Conservation (phyloP, 2,329 filamentous ascomycete species). For the Exophiala sp. region DNA sequence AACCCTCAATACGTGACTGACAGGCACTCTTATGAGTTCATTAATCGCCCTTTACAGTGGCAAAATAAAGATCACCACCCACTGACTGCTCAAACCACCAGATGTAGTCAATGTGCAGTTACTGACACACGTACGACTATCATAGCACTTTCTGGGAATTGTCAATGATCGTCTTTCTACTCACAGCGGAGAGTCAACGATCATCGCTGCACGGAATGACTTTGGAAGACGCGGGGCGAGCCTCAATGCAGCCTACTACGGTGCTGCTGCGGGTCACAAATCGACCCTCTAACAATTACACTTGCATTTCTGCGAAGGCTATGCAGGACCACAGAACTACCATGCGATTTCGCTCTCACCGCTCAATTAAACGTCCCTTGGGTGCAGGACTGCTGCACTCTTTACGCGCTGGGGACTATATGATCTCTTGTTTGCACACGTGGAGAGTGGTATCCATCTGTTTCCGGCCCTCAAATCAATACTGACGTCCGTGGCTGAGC, state of each 20-base stretch:
- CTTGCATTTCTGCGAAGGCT: conserved; percentile 6
- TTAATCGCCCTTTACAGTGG: too few species aligned
- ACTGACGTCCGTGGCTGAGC: background rate
- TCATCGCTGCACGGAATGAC: background rate
- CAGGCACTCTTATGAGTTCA: too few species aligned
- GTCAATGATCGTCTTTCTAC: too few species aligned
- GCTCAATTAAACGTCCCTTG: conserved; percentile 4
- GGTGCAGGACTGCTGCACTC: background rate
- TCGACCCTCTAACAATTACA: background rate
- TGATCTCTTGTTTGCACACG: conserved; percentile 17
- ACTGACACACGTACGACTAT: too few species aligned
- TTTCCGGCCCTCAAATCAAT: background rate
- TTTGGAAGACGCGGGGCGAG: background rate
- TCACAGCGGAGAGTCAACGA: background rate
- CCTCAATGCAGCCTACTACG: background rate
- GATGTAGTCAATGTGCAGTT: too few species aligned
- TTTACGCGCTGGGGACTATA: background rate
- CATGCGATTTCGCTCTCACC: conserved; percentile 6
- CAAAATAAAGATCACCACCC: too few species aligned
- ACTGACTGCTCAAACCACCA: too few species aligned
- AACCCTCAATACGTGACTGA: too few species aligned
- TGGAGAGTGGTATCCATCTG: conserved; percentile 4
- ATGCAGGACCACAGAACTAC: background rate
- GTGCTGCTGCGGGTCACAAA: background rate
- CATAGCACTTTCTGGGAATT: too few species aligned